Base-by-base conservation (phyloP, 768 basidiomycete genomes). In the Mycena vulgaris region DNA sequence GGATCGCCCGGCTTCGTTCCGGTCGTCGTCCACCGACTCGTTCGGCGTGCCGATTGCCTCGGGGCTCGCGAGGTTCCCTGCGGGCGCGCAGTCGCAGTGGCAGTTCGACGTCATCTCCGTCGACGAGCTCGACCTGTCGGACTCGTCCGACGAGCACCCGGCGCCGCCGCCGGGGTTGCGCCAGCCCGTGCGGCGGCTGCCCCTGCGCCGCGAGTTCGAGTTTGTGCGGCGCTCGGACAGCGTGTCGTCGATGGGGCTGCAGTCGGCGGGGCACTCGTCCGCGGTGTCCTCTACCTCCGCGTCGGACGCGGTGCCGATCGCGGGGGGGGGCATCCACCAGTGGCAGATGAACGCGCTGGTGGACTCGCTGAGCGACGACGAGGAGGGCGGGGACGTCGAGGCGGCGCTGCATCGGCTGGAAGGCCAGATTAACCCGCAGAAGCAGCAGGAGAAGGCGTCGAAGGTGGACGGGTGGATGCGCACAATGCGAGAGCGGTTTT, bases 401-500 rank as follows among this genome's bases (percentile, higher is more conserved):
- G 93, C 90, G 9, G 95, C 96, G 21, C 78, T 98, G 70, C 84
- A 88, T 27, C 84, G 93, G 16, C 86, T 98, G 42, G 95, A 97
- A 79, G 96, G 95, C 0, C 90, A 95, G 77, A 93, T 96, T 62
- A 95, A 95, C 78, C 88, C 88, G 0, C 84, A 89, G 68, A 87
- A 88, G 75, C 89, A 92, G 77, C 84, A 89, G 71, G 92, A 90
- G 73, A 94, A 92, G 75, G 88, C 87, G 39, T 85, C 86, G 55
- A 95, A 95, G 78, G 93, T 96, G 5, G 91, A 95, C 76, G 89
- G 90, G 3, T 95, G 95, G 95, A 89, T 95, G 55, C 87, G 88
- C 70, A 88, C 87, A 14, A 91, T 95, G 37, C 89, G 89, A 73
- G 87, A 91, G 58, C 86, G 94, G 31, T 82, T 92, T 79, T 87